phyloP scores from a whole-genome alignment of 2,329 filamentous ascomycete species.

The Coniella lustricola region DNA sequence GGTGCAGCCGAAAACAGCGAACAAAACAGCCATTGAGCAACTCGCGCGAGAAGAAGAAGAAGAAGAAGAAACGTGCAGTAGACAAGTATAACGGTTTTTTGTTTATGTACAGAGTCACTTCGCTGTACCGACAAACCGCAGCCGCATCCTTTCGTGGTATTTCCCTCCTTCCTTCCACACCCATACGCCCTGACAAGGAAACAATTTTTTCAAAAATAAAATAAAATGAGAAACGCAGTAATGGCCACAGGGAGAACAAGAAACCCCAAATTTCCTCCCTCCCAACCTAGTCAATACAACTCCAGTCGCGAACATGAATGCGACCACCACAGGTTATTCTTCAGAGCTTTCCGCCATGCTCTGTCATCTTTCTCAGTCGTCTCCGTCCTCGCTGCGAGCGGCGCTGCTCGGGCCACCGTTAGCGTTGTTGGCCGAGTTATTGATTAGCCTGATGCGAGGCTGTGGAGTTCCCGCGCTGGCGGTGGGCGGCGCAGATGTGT shows the following conservation, averaged over 20 bases:
- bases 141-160: slow-evolving; percentile 14
- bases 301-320: slow-evolving; percentile 5
- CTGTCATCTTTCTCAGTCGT: slow-evolving; percentile 4
- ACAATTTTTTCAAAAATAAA: too few species aligned
- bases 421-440: slow-evolving; percentile 28
- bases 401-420: slow-evolving; percentile 12
- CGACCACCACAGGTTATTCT: not conserved
- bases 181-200: slow-evolving; percentile 11
- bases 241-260: not conserved
- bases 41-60: not conserved
- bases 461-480: slow-evolving; percentile 59
- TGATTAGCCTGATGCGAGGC: slow-evolving; percentile 64
- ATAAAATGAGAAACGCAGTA: slow-evolving; percentile 14
- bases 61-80: not conserved
- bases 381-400: slow-evolving; percentile 14
- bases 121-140: not conserved
- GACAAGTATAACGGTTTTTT: not conserved
- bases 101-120: not conserved
- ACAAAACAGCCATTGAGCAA: too few species aligned
- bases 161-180: slow-evolving; percentile 10
- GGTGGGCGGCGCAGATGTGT: slow-evolving; percentile 41
- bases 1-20: too few species aligned
- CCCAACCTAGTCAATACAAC: slow-evolving; percentile 3
- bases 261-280: not conserved
- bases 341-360: not conserved